These are phyloP conservation scores for Tuber calosporum DNA, from an alignment of 495 filamentous ascomycete genomes.

Conservation along the genomic window DNA sequence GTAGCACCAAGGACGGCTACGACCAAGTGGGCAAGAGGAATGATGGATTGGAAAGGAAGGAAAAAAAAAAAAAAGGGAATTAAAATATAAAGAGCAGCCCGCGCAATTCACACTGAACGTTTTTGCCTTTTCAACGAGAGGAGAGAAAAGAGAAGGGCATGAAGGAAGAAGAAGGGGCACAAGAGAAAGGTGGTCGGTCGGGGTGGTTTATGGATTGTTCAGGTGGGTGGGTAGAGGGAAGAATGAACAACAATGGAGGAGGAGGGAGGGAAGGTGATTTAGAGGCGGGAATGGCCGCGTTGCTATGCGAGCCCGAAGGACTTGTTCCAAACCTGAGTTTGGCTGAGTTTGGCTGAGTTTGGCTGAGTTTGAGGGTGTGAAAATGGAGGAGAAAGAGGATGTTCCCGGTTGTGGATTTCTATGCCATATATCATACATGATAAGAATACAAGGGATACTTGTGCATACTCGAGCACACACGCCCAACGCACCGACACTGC, in stretches of 20 bases:
- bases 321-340: no score
- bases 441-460: not conserved
- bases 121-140: slow-evolving; percentile 23
- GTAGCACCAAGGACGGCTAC: slow-evolving; percentile 11
- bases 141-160: slow-evolving; percentile 9
- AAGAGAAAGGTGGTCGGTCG: slow-evolving; percentile 24
- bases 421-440: not conserved
- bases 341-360: no score
- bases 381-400: not conserved
- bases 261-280: slow-evolving; percentile 1
- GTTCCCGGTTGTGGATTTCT: not conserved
- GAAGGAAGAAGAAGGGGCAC: slow-evolving; percentile 17
- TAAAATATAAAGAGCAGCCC: slow-evolving; percentile 20
- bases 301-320: not conserved
- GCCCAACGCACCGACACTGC: not conserved
- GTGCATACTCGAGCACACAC: no score
- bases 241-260: slow-evolving; percentile 1
- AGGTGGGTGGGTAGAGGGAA: slow-evolving; percentile 15
- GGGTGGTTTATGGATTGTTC: slow-evolving; percentile 13
- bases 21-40: slow-evolving; percentile 20
- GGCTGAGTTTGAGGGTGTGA: not conserved
- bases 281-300: slow-evolving; percentile 17
- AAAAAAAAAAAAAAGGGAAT: slow-evolving; percentile 1
- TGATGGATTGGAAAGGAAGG: not conserved
- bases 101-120: slow-evolving; percentile 25